phyloP scores from a whole-genome alignment of 2,329 filamentous ascomycete genomes.

The Apiospora saccharicola region DNA sequence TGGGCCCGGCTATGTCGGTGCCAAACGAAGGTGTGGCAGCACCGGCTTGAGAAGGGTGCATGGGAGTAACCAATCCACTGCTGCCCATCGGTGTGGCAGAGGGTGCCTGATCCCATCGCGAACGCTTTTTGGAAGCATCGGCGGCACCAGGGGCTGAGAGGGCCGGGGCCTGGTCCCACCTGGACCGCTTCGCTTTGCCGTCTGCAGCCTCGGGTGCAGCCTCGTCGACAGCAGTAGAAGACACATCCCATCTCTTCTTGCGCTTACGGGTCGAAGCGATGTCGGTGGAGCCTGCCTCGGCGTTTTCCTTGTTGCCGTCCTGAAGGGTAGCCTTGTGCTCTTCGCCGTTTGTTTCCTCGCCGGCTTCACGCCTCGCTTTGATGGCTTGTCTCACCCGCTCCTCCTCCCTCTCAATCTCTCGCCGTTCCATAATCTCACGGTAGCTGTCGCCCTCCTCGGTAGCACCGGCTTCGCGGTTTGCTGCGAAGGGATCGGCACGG shows the following conservation, averaged over 20 bases:
- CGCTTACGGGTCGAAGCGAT: slow-evolving; percentile 74
- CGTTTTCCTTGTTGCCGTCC: slow-evolving; percentile 76
- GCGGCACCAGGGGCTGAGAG: slow-evolving; percentile 55
- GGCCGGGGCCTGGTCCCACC: slow-evolving; percentile 86
- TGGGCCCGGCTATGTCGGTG: slow-evolving; percentile 80
- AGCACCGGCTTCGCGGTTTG: slow-evolving; percentile 73
- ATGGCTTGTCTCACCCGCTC: slow-evolving; percentile 84
- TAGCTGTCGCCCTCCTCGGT: slow-evolving; percentile 81
- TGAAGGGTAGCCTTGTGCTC: slow-evolving; percentile 77
- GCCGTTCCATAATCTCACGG: slow-evolving; percentile 86
- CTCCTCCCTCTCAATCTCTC: slow-evolving; percentile 93
- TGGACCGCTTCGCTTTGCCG: slow-evolving; percentile 75
- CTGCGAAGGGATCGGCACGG: slow-evolving; percentile 84
- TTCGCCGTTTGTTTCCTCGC: slow-evolving; percentile 61
- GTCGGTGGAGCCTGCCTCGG: slow-evolving; percentile 73
- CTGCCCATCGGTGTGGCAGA: slow-evolving; percentile 78
- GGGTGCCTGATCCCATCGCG: slow-evolving; percentile 91
- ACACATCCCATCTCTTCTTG: slow-evolving; percentile 94
- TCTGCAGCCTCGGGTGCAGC: slow-evolving; percentile 57
- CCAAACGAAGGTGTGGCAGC: slow-evolving; percentile 72
- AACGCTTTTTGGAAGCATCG: slow-evolving; percentile 75
- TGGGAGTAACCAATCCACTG: slow-evolving; percentile 78
- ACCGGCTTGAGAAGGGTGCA: slow-evolving; percentile 72
- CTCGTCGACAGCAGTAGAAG: slow-evolving; percentile 60
- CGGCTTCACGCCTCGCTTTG: slow-evolving; percentile 69